These are phyloP conservation scores for Arachnomyces sp. DNA, from an alignment of 2,329 filamentous ascomycete genomes.

Conservation along the genomic window DNA sequence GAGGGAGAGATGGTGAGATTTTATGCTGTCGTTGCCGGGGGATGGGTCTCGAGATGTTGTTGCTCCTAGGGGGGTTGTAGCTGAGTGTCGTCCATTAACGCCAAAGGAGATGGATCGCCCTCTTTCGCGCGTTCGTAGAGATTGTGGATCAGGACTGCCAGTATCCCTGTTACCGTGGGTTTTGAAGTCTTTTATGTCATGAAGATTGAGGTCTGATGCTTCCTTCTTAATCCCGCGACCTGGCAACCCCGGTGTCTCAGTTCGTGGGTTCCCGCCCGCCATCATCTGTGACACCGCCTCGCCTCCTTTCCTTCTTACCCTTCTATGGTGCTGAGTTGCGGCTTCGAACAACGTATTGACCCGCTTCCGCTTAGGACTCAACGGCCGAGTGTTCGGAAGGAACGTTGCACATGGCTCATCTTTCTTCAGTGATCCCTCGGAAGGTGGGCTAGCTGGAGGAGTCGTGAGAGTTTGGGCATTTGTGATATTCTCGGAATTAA, in stretches of 20 bases:
- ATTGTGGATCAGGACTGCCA: slow-evolving; percentile 16
- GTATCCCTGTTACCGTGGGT: slow-evolving; percentile 32
- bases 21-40: neutral
- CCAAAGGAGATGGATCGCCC: slow-evolving; percentile 26
- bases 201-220: slow-evolving; percentile 13
- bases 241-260: slow-evolving; percentile 12
- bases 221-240: too few species aligned
- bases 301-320: slow-evolving; percentile 33
- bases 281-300: slow-evolving; percentile 34
- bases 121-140: too few species aligned
- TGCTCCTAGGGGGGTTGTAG: too few species aligned
- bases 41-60: neutral
- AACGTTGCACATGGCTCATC: slow-evolving; percentile 26
- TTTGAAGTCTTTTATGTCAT: slow-evolving; percentile 10
- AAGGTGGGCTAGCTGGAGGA: slow-evolving; percentile 20
- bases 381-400: slow-evolving; percentile 30
- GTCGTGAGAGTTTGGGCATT: slow-evolving; percentile 28
- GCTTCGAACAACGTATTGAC: slow-evolving; percentile 36
- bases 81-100: slow-evolving; percentile 17
- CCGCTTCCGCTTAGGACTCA: slow-evolving; percentile 36
- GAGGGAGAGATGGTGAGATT: too few species aligned
- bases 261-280: slow-evolving; percentile 23
- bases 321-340: slow-evolving; percentile 33
- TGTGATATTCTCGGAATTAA: slow-evolving; percentile 26
- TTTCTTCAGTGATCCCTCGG: slow-evolving; percentile 5